Conservation (phyloP, 257 asterid genomes). For the Petunia axillaris region DNA sequence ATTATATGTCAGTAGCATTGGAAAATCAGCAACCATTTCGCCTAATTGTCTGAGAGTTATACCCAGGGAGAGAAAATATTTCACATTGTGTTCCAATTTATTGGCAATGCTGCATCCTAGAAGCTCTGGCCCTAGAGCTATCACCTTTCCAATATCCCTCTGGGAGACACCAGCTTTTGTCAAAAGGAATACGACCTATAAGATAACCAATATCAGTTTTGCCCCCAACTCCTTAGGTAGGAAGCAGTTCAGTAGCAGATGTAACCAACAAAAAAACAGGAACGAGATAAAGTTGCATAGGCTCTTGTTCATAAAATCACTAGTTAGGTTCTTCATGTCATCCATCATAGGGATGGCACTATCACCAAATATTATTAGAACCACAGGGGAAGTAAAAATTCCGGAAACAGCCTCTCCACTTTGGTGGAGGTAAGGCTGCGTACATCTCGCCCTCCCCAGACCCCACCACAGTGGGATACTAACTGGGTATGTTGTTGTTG, state of each 20-base stretch:
- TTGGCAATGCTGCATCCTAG: conserved; percentile 87
- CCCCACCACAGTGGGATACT: no score
- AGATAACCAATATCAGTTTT: neutral
- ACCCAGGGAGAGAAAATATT: conserved; percentile 83
- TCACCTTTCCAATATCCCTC: conserved; percentile 74
- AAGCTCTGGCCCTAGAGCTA: conserved; percentile 80
- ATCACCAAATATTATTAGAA: neutral
- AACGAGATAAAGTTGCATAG: neutral
- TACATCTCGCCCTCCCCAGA: no score
- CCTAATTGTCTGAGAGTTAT: conserved; percentile 68
- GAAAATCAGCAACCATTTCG: conserved; percentile 80
- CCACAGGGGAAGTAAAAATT: neutral
- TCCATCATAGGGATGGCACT: neutral
- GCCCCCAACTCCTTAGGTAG: neutral
- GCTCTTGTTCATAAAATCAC: neutral
- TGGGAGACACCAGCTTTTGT: conserved; percentile 87
- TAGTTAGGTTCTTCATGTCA: neutral
- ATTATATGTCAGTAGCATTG: conserved; percentile 80
- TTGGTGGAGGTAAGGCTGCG: no score
- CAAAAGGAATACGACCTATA: conserved; percentile 77
- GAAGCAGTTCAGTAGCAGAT: neutral
- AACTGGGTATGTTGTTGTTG: no score
- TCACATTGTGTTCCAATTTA: conserved; percentile 86
- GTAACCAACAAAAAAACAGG: neutral
- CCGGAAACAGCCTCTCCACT: no score